phyloP scores from a whole-genome alignment of 2,329 filamentous ascomycete genomes.

The Penicillium sp. region DNA sequence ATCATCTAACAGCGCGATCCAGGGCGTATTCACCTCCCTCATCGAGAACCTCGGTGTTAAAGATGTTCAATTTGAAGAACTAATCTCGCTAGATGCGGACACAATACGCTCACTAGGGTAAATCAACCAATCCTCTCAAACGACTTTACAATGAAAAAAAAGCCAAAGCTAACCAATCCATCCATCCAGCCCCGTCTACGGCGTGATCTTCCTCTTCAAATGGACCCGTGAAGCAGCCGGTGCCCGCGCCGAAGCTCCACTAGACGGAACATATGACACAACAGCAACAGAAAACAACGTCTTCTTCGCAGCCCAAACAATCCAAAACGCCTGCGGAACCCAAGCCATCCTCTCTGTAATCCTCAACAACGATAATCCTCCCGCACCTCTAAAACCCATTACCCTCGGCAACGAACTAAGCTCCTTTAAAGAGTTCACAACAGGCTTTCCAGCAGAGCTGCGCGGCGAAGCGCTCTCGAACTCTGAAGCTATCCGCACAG shows the following conservation, averaged over 20 bases:
- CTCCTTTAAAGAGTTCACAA: slow-evolving; percentile 86
- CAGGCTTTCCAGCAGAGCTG: slow-evolving; percentile 75
- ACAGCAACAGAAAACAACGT: slow-evolving; percentile 68
- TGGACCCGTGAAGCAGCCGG: slow-evolving; percentile 63
- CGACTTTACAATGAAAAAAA: neutral
- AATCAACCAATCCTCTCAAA: slow-evolving; percentile 3
- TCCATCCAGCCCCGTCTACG: slow-evolving; percentile 70
- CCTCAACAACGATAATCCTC: slow-evolving; percentile 68
- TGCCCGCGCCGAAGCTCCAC: slow-evolving; percentile 65
- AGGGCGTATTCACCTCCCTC: slow-evolving; percentile 97
- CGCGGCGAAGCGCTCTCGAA: slow-evolving; percentile 72
- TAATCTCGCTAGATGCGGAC: slow-evolving; percentile 81
- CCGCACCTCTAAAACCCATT: slow-evolving; percentile 45
- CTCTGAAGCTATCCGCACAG: slow-evolving; percentile 69
- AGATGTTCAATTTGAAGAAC: slow-evolving; percentile 94
- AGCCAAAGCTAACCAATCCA: slow-evolving; percentile 3
- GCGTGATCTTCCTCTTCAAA: slow-evolving; percentile 99
- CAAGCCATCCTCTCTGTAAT: slow-evolving; percentile 91
- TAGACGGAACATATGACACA: slow-evolving; percentile 80
- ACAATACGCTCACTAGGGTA: slow-evolving; percentile 47
- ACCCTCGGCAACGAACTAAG: slow-evolving; percentile 70
- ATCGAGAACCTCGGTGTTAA: slow-evolving; percentile 90
- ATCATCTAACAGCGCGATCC: slow-evolving; percentile 7
- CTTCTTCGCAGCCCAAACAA: slow-evolving; percentile 96
- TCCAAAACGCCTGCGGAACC: slow-evolving; percentile 97